phyloP scores from a whole-genome alignment of 2,329 filamentous ascomycete species.

The Lojkania enalia region DNA sequence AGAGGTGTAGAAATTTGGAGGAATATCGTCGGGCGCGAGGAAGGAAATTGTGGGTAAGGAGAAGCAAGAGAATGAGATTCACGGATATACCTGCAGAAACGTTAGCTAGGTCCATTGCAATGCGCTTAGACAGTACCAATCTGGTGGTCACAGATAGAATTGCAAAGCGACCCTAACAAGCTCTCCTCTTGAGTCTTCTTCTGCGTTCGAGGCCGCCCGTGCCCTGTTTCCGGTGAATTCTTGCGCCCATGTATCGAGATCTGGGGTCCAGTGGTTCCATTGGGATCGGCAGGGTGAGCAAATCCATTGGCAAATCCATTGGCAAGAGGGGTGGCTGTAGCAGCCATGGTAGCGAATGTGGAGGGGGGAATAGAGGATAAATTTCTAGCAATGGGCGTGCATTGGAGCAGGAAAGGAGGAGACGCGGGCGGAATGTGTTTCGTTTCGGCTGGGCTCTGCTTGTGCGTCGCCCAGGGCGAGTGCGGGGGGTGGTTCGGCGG shows the following conservation, averaged over 20 bases:
- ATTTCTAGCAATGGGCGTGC: constrained; percentile 24
- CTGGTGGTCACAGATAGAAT: constrained; percentile 78
- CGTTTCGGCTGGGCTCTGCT: constrained; percentile 6
- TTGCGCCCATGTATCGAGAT: constrained; percentile 16
- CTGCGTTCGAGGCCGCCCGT: constrained; percentile 42
- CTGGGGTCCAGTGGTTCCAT: constrained; percentile 8
- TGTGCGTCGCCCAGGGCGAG: background rate
- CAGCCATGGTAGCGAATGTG: constrained; percentile 20
- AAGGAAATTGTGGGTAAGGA: constrained; percentile 79
- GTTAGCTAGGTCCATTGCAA: background rate
- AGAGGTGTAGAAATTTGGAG: constrained; percentile 84
- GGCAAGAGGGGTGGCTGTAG: constrained; percentile 8
- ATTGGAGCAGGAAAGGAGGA: constrained; percentile 22
- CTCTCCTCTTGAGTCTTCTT: constrained; percentile 66
- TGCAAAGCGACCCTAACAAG: constrained; percentile 62
- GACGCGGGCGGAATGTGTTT: constrained; percentile 1
- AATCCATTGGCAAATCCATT: constrained; percentile 5
- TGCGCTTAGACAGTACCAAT: constrained; percentile 65
- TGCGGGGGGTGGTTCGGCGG: constrained; percentile 15
- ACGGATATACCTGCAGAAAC: constrained; percentile 70
- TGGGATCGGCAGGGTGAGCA: constrained; percentile 1
- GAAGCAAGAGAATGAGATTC: constrained; percentile 81
- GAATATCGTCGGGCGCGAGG: constrained; percentile 78
- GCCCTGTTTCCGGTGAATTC: constrained; percentile 21
- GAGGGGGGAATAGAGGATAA: constrained; percentile 11